Evolutionary conservation across 352 stramenopile species (phyloP), one percentile per base, ranked within the genome.

Genomic region (Pythium aristosporum): DNA sequence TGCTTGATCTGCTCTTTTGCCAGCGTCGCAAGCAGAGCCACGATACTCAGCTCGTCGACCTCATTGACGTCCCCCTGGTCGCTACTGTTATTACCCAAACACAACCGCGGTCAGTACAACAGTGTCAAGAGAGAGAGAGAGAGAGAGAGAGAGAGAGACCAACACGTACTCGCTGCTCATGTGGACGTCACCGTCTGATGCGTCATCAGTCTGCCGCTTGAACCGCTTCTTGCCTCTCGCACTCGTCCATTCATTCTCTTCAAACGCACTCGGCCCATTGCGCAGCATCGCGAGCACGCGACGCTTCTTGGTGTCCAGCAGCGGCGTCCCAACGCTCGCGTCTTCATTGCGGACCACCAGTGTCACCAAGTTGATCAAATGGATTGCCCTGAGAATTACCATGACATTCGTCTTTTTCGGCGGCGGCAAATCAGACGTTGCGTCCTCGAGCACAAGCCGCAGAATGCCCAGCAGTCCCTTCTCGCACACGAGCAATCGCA

Each of bases 1-100:
- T 88, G 76, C 37, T 91, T 75, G n/a, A 88, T 72, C 51, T 88
- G 80, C 57, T 92, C 83, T 25, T 87, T 88, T 10, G 77, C 79
- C 36, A 91, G 63, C 0, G 63, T 65, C 23, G 85, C 80, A 5
- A 93, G 70, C 43, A 91, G 63, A 2, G 79, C 69, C 6, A 89
- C 67, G 21, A 91, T 82, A 75, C 80, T 91, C 25, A 79, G 57
- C 3, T 88, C 77, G 30, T 89, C 73, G 0, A 93, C 84, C 21
- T 87, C 80, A 20, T 63, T 68, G 6, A 57, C 47, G 10, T 87
- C 76, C n/a, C 71, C 74, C 52, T 88, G 74, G 21, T 90, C 80
- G 36, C 79, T 87, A 49, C 71, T 80, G 55, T 28, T 67, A 30
- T 56, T 5, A 42, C 13, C 32, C 61, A 23, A 63, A 49, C 48